These are phyloP conservation scores for Cryoendolithus antarcticus DNA, from an alignment of 2,329 filamentous ascomycete species.

Conservation along the genomic window DNA sequence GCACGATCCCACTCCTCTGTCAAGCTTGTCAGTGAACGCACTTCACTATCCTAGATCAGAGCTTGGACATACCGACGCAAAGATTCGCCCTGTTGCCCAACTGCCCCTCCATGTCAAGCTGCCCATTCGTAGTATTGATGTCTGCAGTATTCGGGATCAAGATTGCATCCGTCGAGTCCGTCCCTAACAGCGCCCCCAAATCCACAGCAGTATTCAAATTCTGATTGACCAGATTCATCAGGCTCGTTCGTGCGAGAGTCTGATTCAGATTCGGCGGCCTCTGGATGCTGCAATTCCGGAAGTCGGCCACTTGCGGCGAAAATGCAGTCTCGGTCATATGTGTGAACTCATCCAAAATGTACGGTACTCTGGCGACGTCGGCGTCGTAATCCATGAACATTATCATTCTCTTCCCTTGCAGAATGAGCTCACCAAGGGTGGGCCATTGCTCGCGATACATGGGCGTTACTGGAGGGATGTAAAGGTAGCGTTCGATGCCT, in stretches of 20 bases:
- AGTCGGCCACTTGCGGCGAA: conserved; percentile 53
- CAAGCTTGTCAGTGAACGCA: too few relatives aligned
- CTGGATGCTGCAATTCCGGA: conserved; percentile 62
- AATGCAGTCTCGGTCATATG: conserved; percentile 90
- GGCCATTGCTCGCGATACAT: conserved; percentile 72
- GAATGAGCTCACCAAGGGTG: conserved; percentile 63
- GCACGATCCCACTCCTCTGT: conserved; percentile 49
- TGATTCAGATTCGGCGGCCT: conserved; percentile 56
- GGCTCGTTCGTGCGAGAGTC: conserved; percentile 39
- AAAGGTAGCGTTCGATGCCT: conserved; percentile 62
- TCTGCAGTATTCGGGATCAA: conserved; percentile 60
- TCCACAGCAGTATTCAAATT: conserved; percentile 73
- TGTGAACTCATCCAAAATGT: conserved; percentile 75
- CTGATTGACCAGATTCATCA: conserved; percentile 78
- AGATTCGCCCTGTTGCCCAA: conserved; percentile 52
- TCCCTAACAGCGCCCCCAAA: conserved; percentile 39
- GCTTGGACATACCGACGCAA: conserved; percentile 39
- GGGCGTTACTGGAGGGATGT: conserved; percentile 56
- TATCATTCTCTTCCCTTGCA: conserved; percentile 53
- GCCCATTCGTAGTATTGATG: conserved; percentile 61
- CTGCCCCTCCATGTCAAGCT: conserved; percentile 49
- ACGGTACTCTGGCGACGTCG: conserved; percentile 66
- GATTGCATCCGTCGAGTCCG: conserved; percentile 31
- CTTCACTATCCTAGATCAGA: not conserved
- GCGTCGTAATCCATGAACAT: conserved; percentile 79